Percentiles rank a stretch among this genome's conserved stretches.
Evolutionary conservation across 1,284 basidiomycete species (phyloP).

Genomic region (Ceratobasidium sp.): DNA sequence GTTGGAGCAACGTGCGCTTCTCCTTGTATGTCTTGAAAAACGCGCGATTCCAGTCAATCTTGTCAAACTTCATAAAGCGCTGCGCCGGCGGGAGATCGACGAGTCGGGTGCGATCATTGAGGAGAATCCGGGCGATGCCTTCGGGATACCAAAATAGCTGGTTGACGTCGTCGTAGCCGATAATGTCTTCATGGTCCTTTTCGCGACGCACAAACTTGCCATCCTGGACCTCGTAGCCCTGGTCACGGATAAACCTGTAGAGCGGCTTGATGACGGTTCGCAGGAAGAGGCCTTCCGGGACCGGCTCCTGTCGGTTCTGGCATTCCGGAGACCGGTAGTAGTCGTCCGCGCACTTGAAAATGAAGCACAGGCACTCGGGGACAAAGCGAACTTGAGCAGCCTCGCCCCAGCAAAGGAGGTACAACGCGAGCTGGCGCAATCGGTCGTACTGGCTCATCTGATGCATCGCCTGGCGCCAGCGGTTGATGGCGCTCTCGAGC

Average conservation of each 20-base stretch:
- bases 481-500: constrained; percentile 82
- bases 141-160: constrained; percentile 99
- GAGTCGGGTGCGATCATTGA: constrained; percentile 89
- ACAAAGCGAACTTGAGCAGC: constrained; percentile 98
- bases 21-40: constrained; percentile 99
- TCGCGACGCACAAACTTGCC: constrained; percentile 95
- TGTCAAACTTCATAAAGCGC: constrained; percentile 93
- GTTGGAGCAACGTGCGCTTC: constrained; percentile 90
- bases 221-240: constrained; percentile 96
- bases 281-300: constrained; percentile 94
- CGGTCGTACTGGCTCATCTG: constrained; percentile 99
- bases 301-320: constrained; percentile 90
- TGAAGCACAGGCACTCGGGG: constrained; percentile 97
- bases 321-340: constrained; percentile 99
- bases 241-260: constrained; percentile 97
- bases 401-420: constrained; percentile 97
- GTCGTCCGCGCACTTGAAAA: constrained; percentile 99
- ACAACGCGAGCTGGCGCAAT: constrained; percentile 94
- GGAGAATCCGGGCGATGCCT: constrained; percentile 89
- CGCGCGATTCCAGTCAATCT: constrained; percentile 90
- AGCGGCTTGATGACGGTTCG: constrained; percentile 91
- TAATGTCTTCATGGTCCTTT: constrained; percentile 91
- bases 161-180: constrained; percentile 99
- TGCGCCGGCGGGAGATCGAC: constrained; percentile 88
- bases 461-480: constrained; percentile 98